phyloP scores from a whole-genome alignment of 2,329 filamentous ascomycete genomes.

The Ophiobolus disseminans region DNA sequence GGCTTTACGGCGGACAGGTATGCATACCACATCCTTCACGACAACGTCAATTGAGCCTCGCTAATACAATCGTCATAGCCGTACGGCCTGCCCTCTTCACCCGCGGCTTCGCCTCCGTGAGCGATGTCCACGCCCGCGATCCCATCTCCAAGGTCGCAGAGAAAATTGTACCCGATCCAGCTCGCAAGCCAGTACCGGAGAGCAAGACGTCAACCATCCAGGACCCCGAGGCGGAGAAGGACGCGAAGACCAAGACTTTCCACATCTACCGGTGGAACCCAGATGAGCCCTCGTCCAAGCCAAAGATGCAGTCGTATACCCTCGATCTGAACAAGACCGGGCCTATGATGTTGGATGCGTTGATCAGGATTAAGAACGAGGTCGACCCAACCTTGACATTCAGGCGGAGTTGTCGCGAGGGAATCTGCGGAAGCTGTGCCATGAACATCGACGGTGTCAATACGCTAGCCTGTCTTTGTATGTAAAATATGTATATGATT shows the following conservation, averaged over 20 bases:
- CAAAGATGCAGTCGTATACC: conserved; percentile 91
- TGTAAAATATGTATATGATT: conserved; percentile 47
- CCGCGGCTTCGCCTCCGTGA: conserved; percentile 49
- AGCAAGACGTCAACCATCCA: conserved; percentile 66
- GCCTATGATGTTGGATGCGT: conserved; percentile 95
- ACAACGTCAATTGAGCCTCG: conserved; percentile 28
- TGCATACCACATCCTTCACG: conserved; percentile 13
- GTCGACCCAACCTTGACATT: conserved; percentile 96
- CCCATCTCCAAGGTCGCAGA: conserved; percentile 43
- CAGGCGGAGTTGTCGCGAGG: conserved; percentile 93
- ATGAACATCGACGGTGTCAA: conserved; percentile 99
- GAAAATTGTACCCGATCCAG: conserved; percentile 34
- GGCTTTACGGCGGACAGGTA: conserved; percentile 48
- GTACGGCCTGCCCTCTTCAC: conserved; percentile 46
- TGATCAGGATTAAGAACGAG: conserved; percentile 99
- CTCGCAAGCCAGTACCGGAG: conserved; percentile 49
- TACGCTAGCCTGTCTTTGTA: conserved; percentile 97
- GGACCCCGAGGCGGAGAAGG: conserved; percentile 64
- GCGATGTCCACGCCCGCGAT: conserved; percentile 40
- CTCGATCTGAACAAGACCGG: conserved; percentile 98
- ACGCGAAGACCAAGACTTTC: conserved; percentile 85
- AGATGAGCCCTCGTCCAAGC: conserved; percentile 89
- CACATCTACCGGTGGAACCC: conserved; percentile 99
- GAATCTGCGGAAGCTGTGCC: conserved; percentile 97
- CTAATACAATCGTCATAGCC: conserved; percentile 39